Conservation (phyloP, 352 stramenopile species). For the Phytopythium aichiense region DNA sequence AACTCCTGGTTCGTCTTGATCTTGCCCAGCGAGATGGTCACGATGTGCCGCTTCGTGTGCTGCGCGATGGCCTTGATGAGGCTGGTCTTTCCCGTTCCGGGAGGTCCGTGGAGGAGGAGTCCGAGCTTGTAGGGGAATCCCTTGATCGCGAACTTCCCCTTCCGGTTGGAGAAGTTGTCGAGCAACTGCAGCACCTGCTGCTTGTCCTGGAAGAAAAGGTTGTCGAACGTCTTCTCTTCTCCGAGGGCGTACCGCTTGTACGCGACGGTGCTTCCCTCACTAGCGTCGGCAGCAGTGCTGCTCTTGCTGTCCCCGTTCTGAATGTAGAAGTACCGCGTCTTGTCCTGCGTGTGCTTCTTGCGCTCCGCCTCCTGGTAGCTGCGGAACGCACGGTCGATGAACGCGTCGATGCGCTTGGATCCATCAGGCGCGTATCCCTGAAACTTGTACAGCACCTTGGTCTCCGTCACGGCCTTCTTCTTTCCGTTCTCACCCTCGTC, state of each 20-base stretch:
- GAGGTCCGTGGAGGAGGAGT: conserved; percentile 84
- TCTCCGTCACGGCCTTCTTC: conserved; percentile 18
- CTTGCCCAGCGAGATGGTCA: conserved; percentile 67
- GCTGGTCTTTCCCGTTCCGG: conserved; percentile 89
- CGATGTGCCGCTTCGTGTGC: conserved; percentile 70
- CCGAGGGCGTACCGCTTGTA: conserved; percentile 79
- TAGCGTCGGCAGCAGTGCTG: not conserved
- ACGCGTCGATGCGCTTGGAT: conserved; percentile 32
- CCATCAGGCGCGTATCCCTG: conserved; percentile 12
- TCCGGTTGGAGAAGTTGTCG: conserved; percentile 63
- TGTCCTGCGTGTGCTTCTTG: conserved; percentile 29
- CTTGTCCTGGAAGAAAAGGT: conserved; percentile 88
- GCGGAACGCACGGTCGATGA: conserved; percentile 30
- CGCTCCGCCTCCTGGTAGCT: conserved; percentile 31
- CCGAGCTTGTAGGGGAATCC: conserved; percentile 89
- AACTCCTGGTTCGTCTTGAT: conserved; percentile 84
- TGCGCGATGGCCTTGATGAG: conserved; percentile 88
- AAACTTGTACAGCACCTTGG: conserved; percentile 24
- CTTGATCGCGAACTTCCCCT: conserved; percentile 82
- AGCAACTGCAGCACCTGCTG: conserved; percentile 58
- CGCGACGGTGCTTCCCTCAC: not conserved
- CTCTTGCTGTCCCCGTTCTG: conserved; percentile 12
- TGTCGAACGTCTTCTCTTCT: conserved; percentile 87
- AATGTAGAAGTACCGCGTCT: conserved; percentile 43
- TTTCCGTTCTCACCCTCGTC: conserved; percentile 14